Base-by-base conservation (phyloP, 345 rosid genomes). In the Hibiscus tridactylites region DNA sequence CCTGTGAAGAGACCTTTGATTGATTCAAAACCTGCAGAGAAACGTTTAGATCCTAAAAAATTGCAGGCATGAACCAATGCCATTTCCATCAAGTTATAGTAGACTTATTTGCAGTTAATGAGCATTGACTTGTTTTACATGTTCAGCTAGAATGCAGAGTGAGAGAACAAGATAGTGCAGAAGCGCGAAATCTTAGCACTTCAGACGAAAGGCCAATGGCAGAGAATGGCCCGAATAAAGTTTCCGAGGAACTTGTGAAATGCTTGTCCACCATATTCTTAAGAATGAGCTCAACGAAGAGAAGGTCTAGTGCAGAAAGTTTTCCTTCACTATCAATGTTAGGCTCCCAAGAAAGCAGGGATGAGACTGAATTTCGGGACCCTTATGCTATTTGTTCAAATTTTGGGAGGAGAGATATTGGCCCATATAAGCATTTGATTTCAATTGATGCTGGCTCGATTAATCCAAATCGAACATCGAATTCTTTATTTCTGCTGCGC, bases 181-280 rank as follows among this genome's bases (percentile, higher is more conserved):
- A 84, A 66, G 77, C 60, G 33, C 82, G 79, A 46, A 79, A 60
- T 65, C 61, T 46, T 71, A 26, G 65, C 72, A 70, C 60, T 52
- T 17, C 74, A 31, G 83, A 76, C 13, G 84, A 78, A 71, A 79
- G 53, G 66, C 10, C 19, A 9, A 10, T 44, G 21, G 78, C 72
- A 62, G 71, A 75, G 46, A 60, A 80, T 53, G 70, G 77, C 21
- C 92, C 98, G 4, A 89, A 88, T 82, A 86, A 81, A 77, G 70
- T 85, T 49, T 91, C 97, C 0, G 96, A 89, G 80, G 88, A 88
- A 65, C 77, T 89, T 49, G 78, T 90, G 26, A 88, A 78, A 82
- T 93, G 90, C 79, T 76, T 91, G 44, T 77, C 86, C 12, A 86
- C 66, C 81, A 87, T 91, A 71, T 80, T 87, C 78, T 68, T 80